phyloP scores from a whole-genome alignment of 169 alveolate species.

The Cryptosporidium canis region DNA sequence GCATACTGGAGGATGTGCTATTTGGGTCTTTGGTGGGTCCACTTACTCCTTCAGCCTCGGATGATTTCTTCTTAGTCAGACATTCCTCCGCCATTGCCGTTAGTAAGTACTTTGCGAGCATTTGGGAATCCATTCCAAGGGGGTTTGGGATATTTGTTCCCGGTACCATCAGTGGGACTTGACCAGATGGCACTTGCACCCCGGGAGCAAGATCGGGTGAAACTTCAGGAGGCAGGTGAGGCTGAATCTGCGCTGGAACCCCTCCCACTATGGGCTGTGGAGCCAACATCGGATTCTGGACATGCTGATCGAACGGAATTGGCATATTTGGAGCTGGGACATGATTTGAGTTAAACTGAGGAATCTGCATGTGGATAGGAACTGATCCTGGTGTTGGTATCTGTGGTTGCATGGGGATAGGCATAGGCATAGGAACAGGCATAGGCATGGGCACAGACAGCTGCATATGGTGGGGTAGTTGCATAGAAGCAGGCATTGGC shows the following conservation, averaged over 20 bases:
- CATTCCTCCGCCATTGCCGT: slow-evolving; percentile 74
- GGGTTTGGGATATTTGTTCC: slow-evolving; percentile 2
- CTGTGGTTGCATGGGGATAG: neutral
- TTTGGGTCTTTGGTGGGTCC: neutral
- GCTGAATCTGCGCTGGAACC: neutral
- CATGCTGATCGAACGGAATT: neutral
- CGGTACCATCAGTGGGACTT: neutral
- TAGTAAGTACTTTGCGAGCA: slow-evolving; percentile 59
- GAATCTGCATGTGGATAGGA: neutral
- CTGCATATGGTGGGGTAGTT: neutral
- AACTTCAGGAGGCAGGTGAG: neutral
- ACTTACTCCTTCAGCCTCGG: neutral
- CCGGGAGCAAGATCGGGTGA: neutral
- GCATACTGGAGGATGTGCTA: neutral
- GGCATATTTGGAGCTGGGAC: neutral
- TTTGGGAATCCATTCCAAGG: slow-evolving; percentile 61
- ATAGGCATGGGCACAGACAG: neutral
- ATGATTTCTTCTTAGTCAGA: slow-evolving; percentile 20
- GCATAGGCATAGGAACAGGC: neutral
- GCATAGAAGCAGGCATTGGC: neutral
- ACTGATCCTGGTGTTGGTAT: neutral
- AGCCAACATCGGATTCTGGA: neutral
- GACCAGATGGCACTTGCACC: neutral
- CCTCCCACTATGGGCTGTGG: neutral
- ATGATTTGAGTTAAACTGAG: neutral